A percentile compares a stretch with the other conserved stretches of the same genome.
Conservation (phyloP, 148 eudicot genomes). For the Amaranthus cruentus region DNA sequence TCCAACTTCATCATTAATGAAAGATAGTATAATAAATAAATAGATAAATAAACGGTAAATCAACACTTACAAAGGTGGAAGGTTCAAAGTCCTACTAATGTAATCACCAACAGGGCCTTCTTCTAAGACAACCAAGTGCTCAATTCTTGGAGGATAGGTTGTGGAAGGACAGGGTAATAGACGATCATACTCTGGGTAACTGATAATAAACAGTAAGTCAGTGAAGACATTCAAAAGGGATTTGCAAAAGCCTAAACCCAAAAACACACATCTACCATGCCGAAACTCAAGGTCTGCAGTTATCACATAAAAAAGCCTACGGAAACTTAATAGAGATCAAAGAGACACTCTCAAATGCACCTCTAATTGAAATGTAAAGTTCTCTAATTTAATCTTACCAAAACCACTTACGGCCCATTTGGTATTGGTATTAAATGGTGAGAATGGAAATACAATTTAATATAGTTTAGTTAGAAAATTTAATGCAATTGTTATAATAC, state of each 20-base stretch:
- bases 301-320: not conserved
- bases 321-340: not conserved
- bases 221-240: not conserved
- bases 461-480: too few relatives aligned
- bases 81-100: slow-evolving; percentile 62
- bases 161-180: slow-evolving; percentile 71
- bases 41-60: slow-evolving; percentile 2
- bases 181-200: slow-evolving; percentile 55
- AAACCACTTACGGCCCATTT: too few relatives aligned
- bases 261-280: not conserved
- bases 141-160: slow-evolving; percentile 70
- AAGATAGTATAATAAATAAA: not conserved
- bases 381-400: not conserved
- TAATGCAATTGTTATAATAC: too few relatives aligned
- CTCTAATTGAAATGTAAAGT: not conserved
- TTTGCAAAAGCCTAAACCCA: not conserved
- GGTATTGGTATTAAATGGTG: too few relatives aligned
- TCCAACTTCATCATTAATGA: not conserved
- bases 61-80: slow-evolving; percentile 72
- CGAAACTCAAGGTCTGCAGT: not conserved
- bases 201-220: slow-evolving; percentile 27
- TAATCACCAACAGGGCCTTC: slow-evolving; percentile 74
- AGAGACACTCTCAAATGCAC: not conserved
- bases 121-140: slow-evolving; percentile 79
- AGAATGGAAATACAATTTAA: too few relatives aligned